Conservation (phyloP, 2,329 filamentous ascomycete species). For the Neophaeococcomyces mojaviensis region DNA sequence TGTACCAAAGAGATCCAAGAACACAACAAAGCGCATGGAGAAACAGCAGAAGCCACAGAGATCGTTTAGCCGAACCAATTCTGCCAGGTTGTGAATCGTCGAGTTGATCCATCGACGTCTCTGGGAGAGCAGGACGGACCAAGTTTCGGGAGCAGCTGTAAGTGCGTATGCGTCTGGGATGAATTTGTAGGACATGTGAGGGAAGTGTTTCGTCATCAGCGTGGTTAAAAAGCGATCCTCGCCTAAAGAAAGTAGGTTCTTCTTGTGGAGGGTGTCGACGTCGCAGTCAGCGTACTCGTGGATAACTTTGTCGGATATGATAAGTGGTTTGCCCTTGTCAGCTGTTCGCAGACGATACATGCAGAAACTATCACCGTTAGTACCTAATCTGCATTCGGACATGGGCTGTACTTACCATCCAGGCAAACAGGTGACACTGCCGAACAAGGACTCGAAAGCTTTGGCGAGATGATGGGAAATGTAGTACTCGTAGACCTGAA, state of each 20-base stretch:
- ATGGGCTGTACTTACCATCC: conserved; percentile 68
- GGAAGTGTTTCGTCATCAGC: conserved; percentile 97
- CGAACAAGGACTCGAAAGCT: conserved; percentile 95
- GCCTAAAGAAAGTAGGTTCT: conserved; percentile 87
- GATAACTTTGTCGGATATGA: conserved; percentile 84
- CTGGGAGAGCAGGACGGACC: conserved; percentile 92
- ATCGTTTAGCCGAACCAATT: conserved; percentile 82
- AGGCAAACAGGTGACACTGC: conserved; percentile 95
- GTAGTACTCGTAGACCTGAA: conserved; percentile 99
- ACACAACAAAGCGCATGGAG: conserved; percentile 93
- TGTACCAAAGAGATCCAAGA: conserved; percentile 88
- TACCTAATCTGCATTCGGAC: conserved; percentile 6
- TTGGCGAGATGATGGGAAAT: conserved; percentile 97
- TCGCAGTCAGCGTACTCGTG: conserved; percentile 80
- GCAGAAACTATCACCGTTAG: conserved; percentile 67
- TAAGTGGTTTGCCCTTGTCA: conserved; percentile 87
- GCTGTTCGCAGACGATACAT: conserved; percentile 96
- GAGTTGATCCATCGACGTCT: conserved; percentile 99
- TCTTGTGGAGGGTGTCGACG: conserved; percentile 88
- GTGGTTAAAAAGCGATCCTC: conserved; percentile 97
- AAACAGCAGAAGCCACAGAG: conserved; percentile 99
- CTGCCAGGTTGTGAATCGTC: conserved; percentile 90
- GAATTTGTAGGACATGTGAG: conserved; percentile 92
- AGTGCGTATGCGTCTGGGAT: conserved; percentile 85
- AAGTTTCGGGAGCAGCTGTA: conserved; percentile 88